Percentiles rank a stretch among this genome's conserved stretches.
Conservation (phyloP, 768 basidiomycete species). For the Phaeotremella skinneri region DNA sequence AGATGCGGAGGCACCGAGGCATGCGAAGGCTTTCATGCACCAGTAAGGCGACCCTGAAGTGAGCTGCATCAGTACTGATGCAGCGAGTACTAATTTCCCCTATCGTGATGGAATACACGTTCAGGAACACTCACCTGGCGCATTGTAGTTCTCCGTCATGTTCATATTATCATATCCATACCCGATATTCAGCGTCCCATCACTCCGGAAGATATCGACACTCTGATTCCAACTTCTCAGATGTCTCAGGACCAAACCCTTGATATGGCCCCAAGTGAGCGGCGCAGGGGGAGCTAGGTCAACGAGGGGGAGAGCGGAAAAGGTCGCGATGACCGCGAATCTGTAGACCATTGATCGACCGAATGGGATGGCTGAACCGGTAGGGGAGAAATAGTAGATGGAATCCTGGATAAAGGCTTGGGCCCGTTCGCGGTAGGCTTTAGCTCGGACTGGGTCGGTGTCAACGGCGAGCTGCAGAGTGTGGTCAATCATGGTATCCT, state of each 20-base stretch:
- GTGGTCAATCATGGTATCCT: constrained; percentile 7
- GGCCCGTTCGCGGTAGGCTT: constrained; percentile 65
- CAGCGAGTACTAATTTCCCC: no score
- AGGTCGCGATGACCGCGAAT: constrained; percentile 76
- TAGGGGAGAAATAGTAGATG: constrained; percentile 62
- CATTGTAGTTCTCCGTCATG: constrained; percentile 72
- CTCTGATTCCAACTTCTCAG: constrained; percentile 69
- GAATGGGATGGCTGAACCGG: constrained; percentile 72
- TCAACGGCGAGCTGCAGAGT: constrained; percentile 56
- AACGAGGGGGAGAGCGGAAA: constrained; percentile 71
- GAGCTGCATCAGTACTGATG: not conserved
- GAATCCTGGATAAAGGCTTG: constrained; percentile 66
- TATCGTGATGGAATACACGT: no score
- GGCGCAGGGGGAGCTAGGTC: constrained; percentile 68
- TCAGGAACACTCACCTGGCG: constrained; percentile 42
- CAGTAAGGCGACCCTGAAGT: constrained; percentile 73
- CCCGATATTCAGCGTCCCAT: constrained; percentile 71
- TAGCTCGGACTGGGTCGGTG: constrained; percentile 64
- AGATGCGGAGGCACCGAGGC: constrained; percentile 62
- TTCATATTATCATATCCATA: constrained; percentile 70
- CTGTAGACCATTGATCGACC: constrained; percentile 74
- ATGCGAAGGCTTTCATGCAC: constrained; percentile 74
- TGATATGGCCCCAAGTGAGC: constrained; percentile 67
- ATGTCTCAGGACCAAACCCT: constrained; percentile 70
- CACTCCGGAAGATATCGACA: constrained; percentile 56